Evolutionary conservation across 164 flowering plant species (phyloP).

Genomic region (Aristolochia fimbriata): DNA sequence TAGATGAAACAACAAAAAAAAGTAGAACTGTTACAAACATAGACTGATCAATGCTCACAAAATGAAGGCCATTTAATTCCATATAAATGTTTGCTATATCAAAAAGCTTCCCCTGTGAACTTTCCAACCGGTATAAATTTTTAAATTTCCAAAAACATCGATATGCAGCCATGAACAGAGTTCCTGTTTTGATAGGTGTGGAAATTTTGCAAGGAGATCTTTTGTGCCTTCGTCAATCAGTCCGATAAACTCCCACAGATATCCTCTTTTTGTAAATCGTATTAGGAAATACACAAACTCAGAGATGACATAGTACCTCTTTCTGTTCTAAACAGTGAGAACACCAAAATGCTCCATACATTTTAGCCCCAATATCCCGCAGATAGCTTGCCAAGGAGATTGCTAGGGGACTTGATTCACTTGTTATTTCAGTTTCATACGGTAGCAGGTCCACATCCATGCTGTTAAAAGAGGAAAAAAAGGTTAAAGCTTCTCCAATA

Average conservation of each 20-base stretch:
- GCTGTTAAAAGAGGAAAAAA: neutral
- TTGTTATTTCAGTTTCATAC: conserved; percentile 49
- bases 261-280: neutral
- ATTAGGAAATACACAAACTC: neutral
- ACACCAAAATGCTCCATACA: conserved; percentile 99
- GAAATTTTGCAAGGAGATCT: too few species aligned
- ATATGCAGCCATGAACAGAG: too few species aligned
- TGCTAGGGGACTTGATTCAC: conserved; percentile 62
- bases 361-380: conserved; percentile 74
- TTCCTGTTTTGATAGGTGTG: too few species aligned
- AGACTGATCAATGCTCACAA: too few species aligned
- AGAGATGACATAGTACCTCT: conserved; percentile 38
- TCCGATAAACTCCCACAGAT: neutral
- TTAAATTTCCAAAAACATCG: too few species aligned
- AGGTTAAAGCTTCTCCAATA: too few species aligned
- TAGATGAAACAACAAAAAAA: too few species aligned
- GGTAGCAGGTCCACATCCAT: conserved; percentile 43
- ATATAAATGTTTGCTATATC: neutral
- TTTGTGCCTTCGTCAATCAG: neutral
- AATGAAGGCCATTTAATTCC: too few species aligned
- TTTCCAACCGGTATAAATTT: too few species aligned
- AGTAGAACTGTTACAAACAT: too few species aligned
- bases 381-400: conserved; percentile 81
- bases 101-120: neutral
- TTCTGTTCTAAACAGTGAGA: conserved; percentile 93